These are phyloP conservation scores for Colletotrichum trifolii DNA, from an alignment of 2,329 filamentous ascomycete species.

Conservation along the genomic window DNA sequence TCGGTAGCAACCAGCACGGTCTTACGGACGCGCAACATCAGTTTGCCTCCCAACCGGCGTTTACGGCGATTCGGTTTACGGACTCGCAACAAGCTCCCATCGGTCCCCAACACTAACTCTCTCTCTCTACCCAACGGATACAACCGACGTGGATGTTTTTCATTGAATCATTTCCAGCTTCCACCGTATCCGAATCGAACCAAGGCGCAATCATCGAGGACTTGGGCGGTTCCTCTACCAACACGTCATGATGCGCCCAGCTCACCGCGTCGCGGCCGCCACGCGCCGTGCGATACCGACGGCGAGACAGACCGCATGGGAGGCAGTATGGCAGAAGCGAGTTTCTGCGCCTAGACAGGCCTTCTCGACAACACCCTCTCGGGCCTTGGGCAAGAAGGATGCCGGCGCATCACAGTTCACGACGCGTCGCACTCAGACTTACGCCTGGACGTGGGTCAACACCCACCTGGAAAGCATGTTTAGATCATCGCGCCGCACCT, in stretches of 20 bases:
- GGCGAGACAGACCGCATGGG: conserved; percentile 24
- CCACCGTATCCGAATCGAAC: conserved; percentile 11
- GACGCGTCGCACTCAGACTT: conserved; percentile 10
- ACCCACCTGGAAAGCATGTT: conserved; percentile 26
- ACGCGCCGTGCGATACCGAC: conserved; percentile 26
- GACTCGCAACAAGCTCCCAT: conserved; percentile 21
- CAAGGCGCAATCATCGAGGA: not conserved
- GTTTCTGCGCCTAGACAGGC: conserved; percentile 8
- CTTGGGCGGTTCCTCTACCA: not conserved
- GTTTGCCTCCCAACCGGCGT: conserved; percentile 18
- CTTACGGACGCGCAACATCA: conserved; percentile 11
- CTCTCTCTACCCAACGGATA: not conserved
- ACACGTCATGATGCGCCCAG: conserved; percentile 28
- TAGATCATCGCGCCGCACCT: conserved; percentile 24
- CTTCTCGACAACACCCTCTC: conserved; percentile 15
- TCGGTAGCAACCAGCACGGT: conserved; percentile 12
- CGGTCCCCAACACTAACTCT: conserved; percentile 14
- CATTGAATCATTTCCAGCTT: conserved; percentile 6
- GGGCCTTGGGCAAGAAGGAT: not conserved
- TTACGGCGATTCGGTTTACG: conserved; percentile 29
- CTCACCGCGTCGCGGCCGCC: conserved; percentile 23
- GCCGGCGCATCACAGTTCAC: conserved; percentile 3
- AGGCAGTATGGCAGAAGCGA: conserved; percentile 31
- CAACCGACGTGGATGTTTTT: too few species aligned
- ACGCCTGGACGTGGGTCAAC: conserved; percentile 27